Base-by-base conservation (phyloP, 345 rosid species). In the Crucihimalaya himalaica region DNA sequence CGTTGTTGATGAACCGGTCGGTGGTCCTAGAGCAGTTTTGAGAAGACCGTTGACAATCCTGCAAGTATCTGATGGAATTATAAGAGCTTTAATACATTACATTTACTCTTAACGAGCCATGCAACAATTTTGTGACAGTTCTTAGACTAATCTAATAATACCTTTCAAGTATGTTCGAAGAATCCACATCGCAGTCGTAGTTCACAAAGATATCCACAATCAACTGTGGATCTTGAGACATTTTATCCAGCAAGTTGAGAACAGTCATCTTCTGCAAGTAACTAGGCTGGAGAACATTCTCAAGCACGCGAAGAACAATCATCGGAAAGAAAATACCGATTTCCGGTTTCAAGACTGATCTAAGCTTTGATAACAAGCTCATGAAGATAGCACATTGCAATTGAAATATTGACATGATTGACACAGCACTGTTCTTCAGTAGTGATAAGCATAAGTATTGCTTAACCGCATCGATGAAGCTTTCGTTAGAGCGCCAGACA, bases 1-100 rank as follows among this genome's bases (percentile, higher is more conserved):
- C 58, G 96, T 87, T 59, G 99, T 92, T 15, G 90, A 79, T 68
- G 96, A 90, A 76, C 99, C 98, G 65, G 96, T 77, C 4, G 99
- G 89, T 6, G 98, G 97, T 77, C 99, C 98, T 32, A 92, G 83
- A 73, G 96, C 97, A 70, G 97, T 92, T 89, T 96, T 96, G 66
- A 87, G 84, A 77, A 96, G 97, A 74, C 99, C 98, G 78, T 89
- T 96, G 73, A 92, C 98, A 84, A 86, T 89, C 98, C 99, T 96
- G 98, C 87, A 86, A 92, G 82, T 65, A 89, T 88, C 97, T 95
- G 94, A 95, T 82, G 89, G 91, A 92, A 86, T 92, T 88, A 92
- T 88, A 86, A 92, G 92, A 86, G 92, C 83, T 88, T 91, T 84
- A 92, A 89, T 89, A 84, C 82, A 84, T 81, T 83, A 43, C 34